Evolutionary conservation across 2,329 filamentous ascomycete species (phyloP), one percentile per base, ranked within the genome.

Genomic region (Bipolaris gigantea): DNA sequence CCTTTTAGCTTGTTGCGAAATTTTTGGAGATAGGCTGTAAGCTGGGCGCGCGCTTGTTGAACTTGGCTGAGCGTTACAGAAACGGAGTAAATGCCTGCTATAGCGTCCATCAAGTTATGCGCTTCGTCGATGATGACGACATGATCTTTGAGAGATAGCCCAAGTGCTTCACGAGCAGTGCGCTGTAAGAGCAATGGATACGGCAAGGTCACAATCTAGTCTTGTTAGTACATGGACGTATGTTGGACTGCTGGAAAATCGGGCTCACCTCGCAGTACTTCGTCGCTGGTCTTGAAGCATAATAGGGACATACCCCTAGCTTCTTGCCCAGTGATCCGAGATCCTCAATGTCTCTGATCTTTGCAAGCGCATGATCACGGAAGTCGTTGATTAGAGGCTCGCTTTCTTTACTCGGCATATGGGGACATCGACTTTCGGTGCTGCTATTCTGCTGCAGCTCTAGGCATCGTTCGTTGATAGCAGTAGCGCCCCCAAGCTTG

Each of bases 91-190:
- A 96, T 94, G 41, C 87, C 88, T 15, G 90, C 85, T 41, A 99
- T 90, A 0, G 93, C 92, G 72, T 97, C 92, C 88, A 97, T 96
- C 48, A 99, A 84, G 69, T 99, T 99, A 72, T 99, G 94, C 0
- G 94, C 94, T 77, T 99, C 94, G 63, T 99, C 94, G 43, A 99
- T 90, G 23, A 99, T 89, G n/a, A 99, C 86, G 0, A 99, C 81
- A 67, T 96, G 94, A 5, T 87, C 86, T 64, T 95, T 92, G 8
- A 99, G 76, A 21, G 89, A 93, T 39, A 99, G 86, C 0, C 89
- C 88, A 0, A 99, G 80, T 0, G 94, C 92, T 56, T 97, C 92
- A 44, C 94, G 82, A 0, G 94, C 92, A 4, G 86, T 89, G 65
- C 87, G 89, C 67, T 97, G 94, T 3, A 99, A 79, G 0, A 99